Evolutionary conservation across 768 basidiomycete species (phyloP), one percentile per base, ranked within the genome.

Genomic region (Naganishia randhawae): DNA sequence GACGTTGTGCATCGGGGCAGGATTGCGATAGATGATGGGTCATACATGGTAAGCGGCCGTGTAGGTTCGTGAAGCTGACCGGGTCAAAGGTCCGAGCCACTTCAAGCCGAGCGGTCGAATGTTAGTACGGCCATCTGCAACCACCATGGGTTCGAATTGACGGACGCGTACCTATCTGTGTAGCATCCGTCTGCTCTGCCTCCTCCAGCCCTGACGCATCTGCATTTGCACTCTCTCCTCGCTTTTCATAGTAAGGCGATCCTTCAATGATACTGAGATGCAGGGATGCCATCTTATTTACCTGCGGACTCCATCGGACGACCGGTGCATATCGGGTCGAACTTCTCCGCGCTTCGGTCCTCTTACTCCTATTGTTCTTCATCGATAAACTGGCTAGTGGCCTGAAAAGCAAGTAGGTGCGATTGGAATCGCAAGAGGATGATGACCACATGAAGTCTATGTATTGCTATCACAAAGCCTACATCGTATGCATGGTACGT

Each of bases 211-310:
- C 11, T 11, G 29, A 2, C 11, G 31, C 22, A 1, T 22, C n/a
- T 14, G n/a, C 57, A n/a, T n/a, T n/a, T 11, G 13, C 25, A 8
- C 17, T 37, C 2, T 37, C 39, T 29, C 14, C 39, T 42, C 57
- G 57, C 37, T 39, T 61, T 37, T 39, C 17, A 25, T 61, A 61
- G 57, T 61, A 61, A 19, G 57, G 57, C 2, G 57, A 61, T 13
- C 57, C 57, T 8, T 61, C 57, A 7, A 41, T 37, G 32, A 61
- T 61, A 29, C 37, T 61, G 25, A 22, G n/a, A 9, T 61, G 57
- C 37, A 61, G 37, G 7, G 27, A 25, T 25, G 37, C 3, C 57
- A 61, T 61, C 37, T 22, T 39, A 39, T 61, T 39, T 1, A 61
- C 57, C 17, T 61, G 57, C 10, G n/a, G 37, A 7, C 19, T 22